Base-by-base conservation (phyloP, 352 stramenopile species). In the Globisporangium mamillatum region DNA sequence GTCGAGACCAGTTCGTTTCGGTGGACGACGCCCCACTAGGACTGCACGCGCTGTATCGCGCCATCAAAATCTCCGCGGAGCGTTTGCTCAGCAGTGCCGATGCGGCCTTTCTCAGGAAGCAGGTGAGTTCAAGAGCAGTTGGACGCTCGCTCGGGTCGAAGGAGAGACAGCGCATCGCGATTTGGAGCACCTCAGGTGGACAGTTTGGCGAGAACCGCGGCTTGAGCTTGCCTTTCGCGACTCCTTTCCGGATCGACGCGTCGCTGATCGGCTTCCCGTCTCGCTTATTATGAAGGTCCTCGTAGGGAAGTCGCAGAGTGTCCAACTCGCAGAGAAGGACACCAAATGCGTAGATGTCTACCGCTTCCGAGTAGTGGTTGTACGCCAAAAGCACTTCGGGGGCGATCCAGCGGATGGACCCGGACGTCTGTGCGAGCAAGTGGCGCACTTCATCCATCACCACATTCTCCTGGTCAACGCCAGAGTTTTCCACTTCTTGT, bases 101-200 rank as follows among this genome's bases (percentile, higher is more conserved):
- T 4, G 57, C 32, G 24, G 78, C 69, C 58, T 73, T 73, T 7
- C 69, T 65, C 22, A 81, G 36, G 7, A 38, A 27, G 24, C 67
- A 69, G 9, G 57, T 58, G 20, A 76, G 67, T 22, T 82, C 68
- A 0, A 68, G 41, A 32, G 68, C 78, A 12, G 65, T 77, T 24
- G 75, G 77, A 0, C 77, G 67, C 6, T 77, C 70, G 1, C 54
- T 52, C 0, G 75, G 78, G 18, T 84, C 59, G 52, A 71, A 75
- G 8, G 68, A 62, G 4, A 89, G 61, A 48, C 80, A 89, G 32
- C 61, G 63, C 18, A 54, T 59, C 16, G 70, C 76, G 1, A 88
- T 56, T 4, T 63, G 62, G 1, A 76, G 62, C 1, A 88, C 68
- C 24, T 65, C 69, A 1, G 60, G 36, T 22, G 77, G 76, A 59